Percentiles rank a stretch among this genome's conserved stretches.
These are phyloP conservation scores for Cladosporium cucumerinum DNA, from an alignment of 2,329 filamentous ascomycete species.

Conservation along the genomic window DNA sequence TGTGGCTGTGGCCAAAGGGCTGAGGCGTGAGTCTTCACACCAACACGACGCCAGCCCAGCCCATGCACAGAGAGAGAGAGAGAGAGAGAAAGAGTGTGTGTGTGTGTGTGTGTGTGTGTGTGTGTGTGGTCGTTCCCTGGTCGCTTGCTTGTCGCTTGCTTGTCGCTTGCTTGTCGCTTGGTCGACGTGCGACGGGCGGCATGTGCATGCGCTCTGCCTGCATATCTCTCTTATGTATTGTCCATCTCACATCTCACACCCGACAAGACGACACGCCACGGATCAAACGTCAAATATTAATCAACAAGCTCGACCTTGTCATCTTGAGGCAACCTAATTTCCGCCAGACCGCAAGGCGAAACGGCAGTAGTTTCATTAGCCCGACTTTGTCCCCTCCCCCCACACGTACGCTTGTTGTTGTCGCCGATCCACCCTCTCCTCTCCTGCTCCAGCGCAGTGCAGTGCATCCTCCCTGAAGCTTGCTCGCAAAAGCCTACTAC, in stretches of 20 bases:
- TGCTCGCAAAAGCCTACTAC: constrained; percentile 10
- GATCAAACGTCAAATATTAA: constrained; percentile 1
- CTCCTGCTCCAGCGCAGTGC: not conserved
- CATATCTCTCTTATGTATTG: not conserved
- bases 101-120: no score
- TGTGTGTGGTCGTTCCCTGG: no score
- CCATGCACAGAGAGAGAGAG: no score
- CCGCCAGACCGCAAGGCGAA: constrained; percentile 11
- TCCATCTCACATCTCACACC: not conserved
- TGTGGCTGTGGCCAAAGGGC: not conserved
- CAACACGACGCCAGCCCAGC: no score
- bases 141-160: no score
- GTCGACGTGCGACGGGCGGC: constrained; percentile 2
- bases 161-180: no score
- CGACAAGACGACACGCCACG: not conserved
- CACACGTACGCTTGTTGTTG: constrained; percentile 1
- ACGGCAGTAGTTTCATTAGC: constrained; percentile 7
- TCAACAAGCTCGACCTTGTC: constrained; percentile 3
- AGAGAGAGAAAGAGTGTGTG: no score
- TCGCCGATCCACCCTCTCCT: not conserved
- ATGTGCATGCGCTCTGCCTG: not conserved
- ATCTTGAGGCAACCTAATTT: constrained; percentile 11
- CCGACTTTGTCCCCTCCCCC: not conserved
- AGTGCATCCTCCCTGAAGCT: constrained; percentile 13
- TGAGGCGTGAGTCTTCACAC: not conserved